A percentile compares a stretch with the other conserved stretches of the same genome.
phyloP scores from a whole-genome alignment of 2,329 filamentous ascomycete genomes.

The Tolypocladium tropicale region DNA sequence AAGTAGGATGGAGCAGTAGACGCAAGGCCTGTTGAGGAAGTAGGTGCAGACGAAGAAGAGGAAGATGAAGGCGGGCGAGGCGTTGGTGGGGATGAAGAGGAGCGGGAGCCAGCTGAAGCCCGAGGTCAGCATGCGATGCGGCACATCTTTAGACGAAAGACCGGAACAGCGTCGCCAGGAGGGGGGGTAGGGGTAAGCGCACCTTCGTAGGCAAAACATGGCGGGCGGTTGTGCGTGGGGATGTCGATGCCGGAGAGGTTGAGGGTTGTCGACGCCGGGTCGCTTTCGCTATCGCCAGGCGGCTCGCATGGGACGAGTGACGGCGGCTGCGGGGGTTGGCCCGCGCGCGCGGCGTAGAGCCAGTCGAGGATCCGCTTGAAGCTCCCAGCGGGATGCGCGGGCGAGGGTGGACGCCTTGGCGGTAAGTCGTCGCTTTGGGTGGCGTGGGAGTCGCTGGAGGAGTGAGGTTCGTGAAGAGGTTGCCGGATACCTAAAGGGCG shows the following conservation, averaged over 20 bases:
- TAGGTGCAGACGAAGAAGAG: constrained; percentile 89
- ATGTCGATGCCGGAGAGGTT: background rate
- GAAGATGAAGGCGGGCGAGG: constrained; percentile 76
- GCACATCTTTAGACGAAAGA: background rate
- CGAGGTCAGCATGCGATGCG: background rate
- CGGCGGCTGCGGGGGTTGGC: background rate
- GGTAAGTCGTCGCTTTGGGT: background rate
- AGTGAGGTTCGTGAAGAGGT: background rate
- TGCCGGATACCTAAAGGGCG: no score
- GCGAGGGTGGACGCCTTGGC: background rate
- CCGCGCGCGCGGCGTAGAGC: background rate
- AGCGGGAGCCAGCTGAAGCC: constrained; percentile 66
- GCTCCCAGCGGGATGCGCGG: background rate
- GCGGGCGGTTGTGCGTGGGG: constrained; percentile 5
- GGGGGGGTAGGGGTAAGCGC: background rate
- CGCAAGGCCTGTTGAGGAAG: constrained; percentile 90
- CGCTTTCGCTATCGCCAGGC: background rate
- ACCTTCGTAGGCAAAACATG: constrained; percentile 54
- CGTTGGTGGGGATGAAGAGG: constrained; percentile 80
- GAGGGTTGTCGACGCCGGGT: background rate
- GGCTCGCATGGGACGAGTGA: background rate
- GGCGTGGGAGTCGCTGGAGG: background rate
- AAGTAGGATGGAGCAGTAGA: constrained; percentile 95
- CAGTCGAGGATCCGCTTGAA: background rate
- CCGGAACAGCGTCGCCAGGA: background rate